Evolutionary conservation across 2,329 filamentous ascomycete genomes (phyloP).

Genomic region (Fonsecaea nubica): DNA sequence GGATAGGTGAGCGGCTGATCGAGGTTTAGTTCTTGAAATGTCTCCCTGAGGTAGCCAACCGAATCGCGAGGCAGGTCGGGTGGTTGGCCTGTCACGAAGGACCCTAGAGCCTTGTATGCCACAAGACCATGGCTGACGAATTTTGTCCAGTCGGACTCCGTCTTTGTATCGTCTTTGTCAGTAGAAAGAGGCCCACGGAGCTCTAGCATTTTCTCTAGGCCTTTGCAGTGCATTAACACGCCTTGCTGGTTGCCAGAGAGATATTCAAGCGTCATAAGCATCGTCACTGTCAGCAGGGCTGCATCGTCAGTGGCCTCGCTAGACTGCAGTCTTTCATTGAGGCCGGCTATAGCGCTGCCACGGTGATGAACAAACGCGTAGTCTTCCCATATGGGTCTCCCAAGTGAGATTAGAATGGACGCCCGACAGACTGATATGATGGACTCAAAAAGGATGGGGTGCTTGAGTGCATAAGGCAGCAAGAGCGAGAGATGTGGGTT

Average conservation of each 20-base stretch:
- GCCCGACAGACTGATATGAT: conserved; percentile 38
- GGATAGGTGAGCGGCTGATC: conserved; percentile 35
- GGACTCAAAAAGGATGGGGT: conserved; percentile 37
- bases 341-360: conserved; percentile 33
- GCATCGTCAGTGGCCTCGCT: conserved; percentile 28
- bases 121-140: conserved; percentile 36
- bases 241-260: conserved; percentile 34
- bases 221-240: conserved; percentile 35
- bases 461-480: conserved; percentile 36
- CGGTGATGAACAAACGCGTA: conserved; percentile 37
- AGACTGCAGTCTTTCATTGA: conserved; percentile 30
- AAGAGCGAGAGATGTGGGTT: conserved; percentile 38
- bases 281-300: conserved; percentile 34
- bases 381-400: conserved; percentile 32
- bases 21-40: conserved; percentile 34
- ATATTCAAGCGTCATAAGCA: conserved; percentile 39
- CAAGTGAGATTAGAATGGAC: conserved; percentile 35
- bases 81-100: conserved; percentile 35
- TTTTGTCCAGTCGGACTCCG: conserved; percentile 31
- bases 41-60: conserved; percentile 28
- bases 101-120: conserved; percentile 35
- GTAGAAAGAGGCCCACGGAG: conserved; percentile 29
- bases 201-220: conserved; percentile 35
- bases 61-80: conserved; percentile 29
- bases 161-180: conserved; percentile 14